A percentile compares a stretch with the other conserved stretches of the same genome.
Evolutionary conservation across 192 early-diverging fungal genomes (phyloP).

Genomic region (Cetraspora pellucida): DNA sequence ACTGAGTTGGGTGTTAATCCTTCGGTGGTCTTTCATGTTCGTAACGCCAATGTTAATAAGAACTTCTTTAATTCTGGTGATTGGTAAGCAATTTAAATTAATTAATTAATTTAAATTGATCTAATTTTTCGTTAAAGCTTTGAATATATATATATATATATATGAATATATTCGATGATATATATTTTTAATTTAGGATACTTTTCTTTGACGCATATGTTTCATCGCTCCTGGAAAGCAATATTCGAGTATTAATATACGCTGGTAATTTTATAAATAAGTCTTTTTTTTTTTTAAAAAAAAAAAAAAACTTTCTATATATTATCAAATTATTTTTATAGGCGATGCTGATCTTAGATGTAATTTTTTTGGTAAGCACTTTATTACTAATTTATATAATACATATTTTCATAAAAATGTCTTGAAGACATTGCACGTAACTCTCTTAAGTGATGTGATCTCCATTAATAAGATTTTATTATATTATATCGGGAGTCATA

Average conservation of each 20-base stretch:
- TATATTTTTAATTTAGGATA: conserved; percentile 55
- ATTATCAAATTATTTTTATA: neutral
- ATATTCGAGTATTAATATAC: conserved; percentile 85
- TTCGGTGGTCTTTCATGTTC: conserved; percentile 64
- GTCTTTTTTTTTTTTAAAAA: no score
- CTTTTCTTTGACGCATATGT: conserved; percentile 72
- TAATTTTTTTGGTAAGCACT: conserved; percentile 69
- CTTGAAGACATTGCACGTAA: neutral
- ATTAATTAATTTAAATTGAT: neutral
- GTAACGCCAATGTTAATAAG: conserved; percentile 81
- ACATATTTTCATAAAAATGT: neutral
- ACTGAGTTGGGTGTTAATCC: conserved; percentile 71
- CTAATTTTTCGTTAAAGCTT: neutral
- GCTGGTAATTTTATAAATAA: conserved; percentile 38
- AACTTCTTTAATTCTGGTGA: conserved; percentile 83
- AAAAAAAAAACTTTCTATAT: no score
- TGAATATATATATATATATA: neutral
- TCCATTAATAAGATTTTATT: no score
- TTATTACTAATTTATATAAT: neutral
- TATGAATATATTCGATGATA: neutral
- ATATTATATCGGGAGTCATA: no score
- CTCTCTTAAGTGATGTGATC: no score
- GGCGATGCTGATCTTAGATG: conserved; percentile 95
- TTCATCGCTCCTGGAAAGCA: conserved; percentile 73
- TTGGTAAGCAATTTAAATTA: conserved; percentile 43